These are phyloP conservation scores for Trichaptum fuscoviolaceum DNA, from an alignment of 768 basidiomycete species.

Conservation along the genomic window DNA sequence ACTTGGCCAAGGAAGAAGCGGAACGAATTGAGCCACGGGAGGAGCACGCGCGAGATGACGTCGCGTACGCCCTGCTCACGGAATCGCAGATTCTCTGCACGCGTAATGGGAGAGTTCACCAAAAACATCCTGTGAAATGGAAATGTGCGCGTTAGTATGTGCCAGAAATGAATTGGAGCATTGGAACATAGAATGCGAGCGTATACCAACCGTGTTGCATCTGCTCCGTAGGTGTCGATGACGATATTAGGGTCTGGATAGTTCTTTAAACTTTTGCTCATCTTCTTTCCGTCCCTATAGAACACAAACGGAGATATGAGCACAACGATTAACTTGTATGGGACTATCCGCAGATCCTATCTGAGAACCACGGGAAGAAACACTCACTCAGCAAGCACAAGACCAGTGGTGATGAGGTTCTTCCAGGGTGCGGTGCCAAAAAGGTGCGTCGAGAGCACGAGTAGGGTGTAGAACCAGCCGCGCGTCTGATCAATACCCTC, in stretches of 20 bases:
- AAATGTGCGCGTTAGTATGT: neutral
- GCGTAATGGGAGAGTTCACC: conserved; percentile 97
- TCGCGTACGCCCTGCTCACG: conserved; percentile 97
- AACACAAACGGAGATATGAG: conserved; percentile 3
- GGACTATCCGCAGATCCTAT: neutral
- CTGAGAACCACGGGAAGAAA: neutral
- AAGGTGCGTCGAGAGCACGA: conserved; percentile 93
- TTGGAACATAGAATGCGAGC: neutral
- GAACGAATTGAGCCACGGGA: conserved; percentile 98
- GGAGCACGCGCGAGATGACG: conserved; percentile 90
- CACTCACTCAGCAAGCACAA: conserved; percentile 88
- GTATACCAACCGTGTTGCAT: conserved; percentile 72
- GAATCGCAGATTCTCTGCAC: conserved; percentile 97
- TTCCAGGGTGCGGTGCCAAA: conserved; percentile 96
- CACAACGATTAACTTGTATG: neutral
- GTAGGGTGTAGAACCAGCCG: conserved; percentile 99
- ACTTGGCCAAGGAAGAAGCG: conserved; percentile 98
- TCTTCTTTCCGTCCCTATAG: conserved; percentile 92
- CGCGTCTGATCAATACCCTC: conserved; percentile 99
- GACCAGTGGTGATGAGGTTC: conserved; percentile 93
- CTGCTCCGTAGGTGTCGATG: conserved; percentile 89
- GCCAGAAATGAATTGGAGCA: neutral
- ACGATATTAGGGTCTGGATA: conserved; percentile 94
- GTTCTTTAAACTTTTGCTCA: conserved; percentile 97
- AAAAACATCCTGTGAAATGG: conserved; percentile 75